Base-by-base conservation (phyloP, 768 basidiomycete species). In the Sarcodon aspratus region DNA sequence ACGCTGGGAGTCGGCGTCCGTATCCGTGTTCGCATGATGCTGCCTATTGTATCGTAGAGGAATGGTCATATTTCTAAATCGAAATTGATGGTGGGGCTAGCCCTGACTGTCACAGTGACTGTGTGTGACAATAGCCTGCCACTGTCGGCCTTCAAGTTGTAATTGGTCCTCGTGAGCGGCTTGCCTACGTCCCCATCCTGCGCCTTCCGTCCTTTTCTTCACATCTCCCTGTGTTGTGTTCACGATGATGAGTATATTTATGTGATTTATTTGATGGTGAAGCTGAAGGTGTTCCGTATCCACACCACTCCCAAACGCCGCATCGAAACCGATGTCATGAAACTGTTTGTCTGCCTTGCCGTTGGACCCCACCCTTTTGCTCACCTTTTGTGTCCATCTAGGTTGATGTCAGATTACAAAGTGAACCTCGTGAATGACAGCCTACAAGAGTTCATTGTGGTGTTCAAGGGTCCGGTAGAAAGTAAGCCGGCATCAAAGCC, bases 291-390 rank as follows among this genome's bases (percentile, higher is more conserved):
- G 46, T 49, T 33, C 51, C 52, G 45, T 54, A 55, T 50, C 45
- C 64, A 59, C 67, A 87, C 88, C 80, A 84, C 61, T 82, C 83
- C 59, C 84, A 96, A 89, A 68, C 86, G 95, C 52, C 85, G 95
- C 52, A 94, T 96, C 65, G 95, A 98, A 67, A 97, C 93, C 45
- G 96, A 99, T 73, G 95, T 99, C 47, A 96, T 97, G 95, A 98
- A 97, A 73, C 72, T 99, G 95, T 95, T 63, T 61, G 79, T 67
- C 6, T 32, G 4, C 10, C 40, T 40, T 8, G 8, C 7, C 33
- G 36, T 17, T 33, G 13, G 42, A 35, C 21, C 36, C 47, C 35
- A 11, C 31, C 32, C 45, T 7, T n/a, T 11, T 46, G 48, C 33
- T 33, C 12, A 18, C 42, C 17, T 47, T 53, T 61, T 18, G 59